phyloP scores from a whole-genome alignment of 164 flowering plant genomes.

The Cinnamomum chago region DNA sequence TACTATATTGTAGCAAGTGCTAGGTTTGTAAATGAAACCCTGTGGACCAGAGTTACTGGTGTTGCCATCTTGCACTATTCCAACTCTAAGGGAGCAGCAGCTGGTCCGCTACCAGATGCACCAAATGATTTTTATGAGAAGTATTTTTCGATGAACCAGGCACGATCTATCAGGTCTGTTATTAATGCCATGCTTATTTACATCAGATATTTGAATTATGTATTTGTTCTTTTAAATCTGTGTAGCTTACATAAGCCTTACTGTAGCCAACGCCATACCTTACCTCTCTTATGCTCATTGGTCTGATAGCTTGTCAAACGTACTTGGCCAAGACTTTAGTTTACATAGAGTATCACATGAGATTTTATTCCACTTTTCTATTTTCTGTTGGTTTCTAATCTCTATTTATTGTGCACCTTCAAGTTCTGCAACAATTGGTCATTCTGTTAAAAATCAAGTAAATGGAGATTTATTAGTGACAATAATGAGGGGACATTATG shows the following conservation, averaged over 20 bases:
- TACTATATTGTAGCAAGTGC: conserved; percentile 98
- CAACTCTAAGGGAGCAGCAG: conserved; percentile 78
- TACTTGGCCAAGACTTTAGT: not conserved
- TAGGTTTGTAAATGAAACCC: conserved; percentile 80
- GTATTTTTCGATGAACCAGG: conserved; percentile 97
- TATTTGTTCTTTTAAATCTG: too few relatives aligned
- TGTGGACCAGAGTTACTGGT: conserved; percentile 84
- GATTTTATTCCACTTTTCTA: too few relatives aligned
- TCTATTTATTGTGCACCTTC: too few relatives aligned
- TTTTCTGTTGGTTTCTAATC: too few relatives aligned
- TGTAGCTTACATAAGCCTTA: not conserved
- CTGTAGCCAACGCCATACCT: not conserved
- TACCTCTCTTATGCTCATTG: not conserved
- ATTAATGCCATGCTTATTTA: not conserved
- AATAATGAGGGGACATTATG: not conserved
- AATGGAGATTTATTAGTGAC: not conserved
- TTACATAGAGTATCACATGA: not conserved
- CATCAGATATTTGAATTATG: not conserved
- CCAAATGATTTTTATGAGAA: conserved; percentile 85
- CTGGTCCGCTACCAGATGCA: conserved; percentile 77
- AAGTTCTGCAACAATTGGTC: too few relatives aligned
- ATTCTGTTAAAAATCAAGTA: not conserved
- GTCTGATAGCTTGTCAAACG: not conserved
- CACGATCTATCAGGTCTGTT: conserved; percentile 85
- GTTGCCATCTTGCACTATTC: conserved; percentile 82